Percentiles rank a stretch among this genome's conserved stretches.
These are phyloP conservation scores for Pinguiococcus pyrenoidosus DNA, from an alignment of 108 stramenopile species.

Conservation along the genomic window DNA sequence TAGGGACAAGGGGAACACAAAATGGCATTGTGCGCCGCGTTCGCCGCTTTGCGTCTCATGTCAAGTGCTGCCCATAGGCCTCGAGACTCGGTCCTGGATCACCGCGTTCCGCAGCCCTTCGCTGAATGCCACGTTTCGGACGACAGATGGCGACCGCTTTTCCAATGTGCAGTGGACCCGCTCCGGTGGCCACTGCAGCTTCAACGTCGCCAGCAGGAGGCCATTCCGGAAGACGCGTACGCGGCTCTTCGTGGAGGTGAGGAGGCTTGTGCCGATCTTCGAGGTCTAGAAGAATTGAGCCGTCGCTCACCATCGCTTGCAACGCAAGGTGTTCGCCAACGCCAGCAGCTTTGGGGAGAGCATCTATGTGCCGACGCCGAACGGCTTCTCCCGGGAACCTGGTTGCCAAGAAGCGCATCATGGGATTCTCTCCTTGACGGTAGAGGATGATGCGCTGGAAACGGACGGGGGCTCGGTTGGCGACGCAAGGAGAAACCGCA, in stretches of 20 bases:
- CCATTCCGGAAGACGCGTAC: not conserved
- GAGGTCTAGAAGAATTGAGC: slow-evolving; percentile 2
- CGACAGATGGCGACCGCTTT: too few relatives aligned
- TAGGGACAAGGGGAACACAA: not conserved
- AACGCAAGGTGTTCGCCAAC: not conserved
- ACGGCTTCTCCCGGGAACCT: slow-evolving; percentile 3
- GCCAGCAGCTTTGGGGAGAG: slow-evolving; percentile 1
- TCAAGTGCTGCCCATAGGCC: not conserved
- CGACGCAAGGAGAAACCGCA: too few relatives aligned
- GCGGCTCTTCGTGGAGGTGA: not conserved
- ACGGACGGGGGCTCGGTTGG: too few relatives aligned
- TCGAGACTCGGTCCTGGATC: not conserved
- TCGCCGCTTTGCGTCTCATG: not conserved
- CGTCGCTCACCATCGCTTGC: not conserved
- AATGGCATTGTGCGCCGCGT: not conserved
- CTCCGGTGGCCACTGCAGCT: not conserved
- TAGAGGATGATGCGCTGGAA: too few relatives aligned
- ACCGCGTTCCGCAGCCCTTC: too few relatives aligned
- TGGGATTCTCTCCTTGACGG: too few relatives aligned
- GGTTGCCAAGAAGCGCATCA: too few relatives aligned
- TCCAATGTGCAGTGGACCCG: not conserved
- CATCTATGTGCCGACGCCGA: slow-evolving; percentile 10
- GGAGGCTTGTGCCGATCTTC: not conserved
- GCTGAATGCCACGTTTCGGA: too few relatives aligned
- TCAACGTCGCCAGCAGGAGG: not conserved